Conservation (phyloP, 352 stramenopile genomes). For the Phytophthora melonis region DNA sequence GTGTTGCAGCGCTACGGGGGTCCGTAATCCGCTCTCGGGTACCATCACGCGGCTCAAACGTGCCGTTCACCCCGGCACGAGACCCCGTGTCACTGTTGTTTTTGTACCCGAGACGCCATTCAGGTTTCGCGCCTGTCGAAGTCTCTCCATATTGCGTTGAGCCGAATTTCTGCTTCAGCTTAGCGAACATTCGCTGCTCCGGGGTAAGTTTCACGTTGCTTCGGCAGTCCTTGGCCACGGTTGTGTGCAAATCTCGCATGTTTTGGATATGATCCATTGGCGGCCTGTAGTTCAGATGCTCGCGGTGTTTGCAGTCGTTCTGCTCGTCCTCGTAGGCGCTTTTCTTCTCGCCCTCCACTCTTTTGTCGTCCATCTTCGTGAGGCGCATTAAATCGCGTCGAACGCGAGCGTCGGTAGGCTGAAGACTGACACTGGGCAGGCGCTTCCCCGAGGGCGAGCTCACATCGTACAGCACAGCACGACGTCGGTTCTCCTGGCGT, state of each 20-base stretch:
- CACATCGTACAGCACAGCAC: conserved; percentile 53
- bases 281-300: conserved; percentile 53
- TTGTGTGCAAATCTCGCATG: conserved; percentile 59
- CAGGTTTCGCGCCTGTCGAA: conserved; percentile 14
- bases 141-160: neutral
- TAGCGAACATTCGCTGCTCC: conserved; percentile 25
- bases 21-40: conserved; percentile 42
- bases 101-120: conserved; percentile 61
- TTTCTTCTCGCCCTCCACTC: conserved; percentile 19
- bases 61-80: conserved; percentile 41
- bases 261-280: conserved; percentile 58
- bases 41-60: conserved; percentile 60
- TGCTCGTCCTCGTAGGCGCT: conserved; percentile 54
- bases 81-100: conserved; percentile 47
- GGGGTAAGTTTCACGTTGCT: conserved; percentile 11
- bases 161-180: conserved; percentile 16
- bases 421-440: conserved; percentile 47
- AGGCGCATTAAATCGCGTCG: conserved; percentile 57
- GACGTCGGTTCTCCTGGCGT: conserved; percentile 42
- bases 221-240: conserved; percentile 50
- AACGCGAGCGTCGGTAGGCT: conserved; percentile 48
- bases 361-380: conserved; percentile 27
- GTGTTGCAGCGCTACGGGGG: conserved; percentile 3
- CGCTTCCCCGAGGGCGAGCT: conserved; percentile 37
- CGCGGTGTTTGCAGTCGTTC: conserved; percentile 62